phyloP scores from a whole-genome alignment of 1,139 yeast genomes.

The Geotrichum australiense region DNA sequence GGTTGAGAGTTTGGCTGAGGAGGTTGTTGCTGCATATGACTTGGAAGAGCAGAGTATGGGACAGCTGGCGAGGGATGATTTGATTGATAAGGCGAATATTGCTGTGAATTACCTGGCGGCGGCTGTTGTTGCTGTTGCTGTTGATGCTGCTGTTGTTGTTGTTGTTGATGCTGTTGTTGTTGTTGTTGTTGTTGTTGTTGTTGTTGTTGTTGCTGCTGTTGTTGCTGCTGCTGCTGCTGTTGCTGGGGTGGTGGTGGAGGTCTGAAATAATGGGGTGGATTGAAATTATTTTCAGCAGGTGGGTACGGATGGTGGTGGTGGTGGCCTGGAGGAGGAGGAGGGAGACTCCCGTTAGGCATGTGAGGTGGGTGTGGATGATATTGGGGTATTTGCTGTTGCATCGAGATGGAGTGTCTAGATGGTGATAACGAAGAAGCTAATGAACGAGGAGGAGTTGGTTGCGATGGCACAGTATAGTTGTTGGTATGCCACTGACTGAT shows the following conservation, averaged over 20 bases:
- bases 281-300: conserved; percentile 1
- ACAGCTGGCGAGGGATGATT: conserved; percentile 4
- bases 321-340: conserved; percentile 5
- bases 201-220: conserved; percentile 3
- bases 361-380: conserved; percentile 1
- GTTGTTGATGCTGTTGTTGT: conserved; percentile 8
- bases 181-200: conserved; percentile 6
- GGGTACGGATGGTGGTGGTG: conserved; percentile 1
- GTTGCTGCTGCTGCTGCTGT: conserved; percentile 5
- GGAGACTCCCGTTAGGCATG: not conserved
- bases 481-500: conserved; percentile 2
- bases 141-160: conserved; percentile 4
- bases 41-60: conserved; percentile 5
- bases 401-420: not conserved
- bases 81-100: conserved; percentile 5
- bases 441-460: conserved; percentile 3
- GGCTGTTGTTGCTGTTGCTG: conserved; percentile 5
- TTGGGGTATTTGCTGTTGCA: conserved; percentile 7
- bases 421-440: conserved; percentile 3
- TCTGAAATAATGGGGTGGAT: conserved; percentile 6
- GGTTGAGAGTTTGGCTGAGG: conserved; percentile 3
- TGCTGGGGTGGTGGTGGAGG: conserved; percentile 12
- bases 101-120: too few species aligned
- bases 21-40: not conserved
- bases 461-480: conserved; percentile 6